These are phyloP conservation scores for Rhizopogon salebrosus DNA, from an alignment of 768 basidiomycete genomes.

Conservation along the genomic window DNA sequence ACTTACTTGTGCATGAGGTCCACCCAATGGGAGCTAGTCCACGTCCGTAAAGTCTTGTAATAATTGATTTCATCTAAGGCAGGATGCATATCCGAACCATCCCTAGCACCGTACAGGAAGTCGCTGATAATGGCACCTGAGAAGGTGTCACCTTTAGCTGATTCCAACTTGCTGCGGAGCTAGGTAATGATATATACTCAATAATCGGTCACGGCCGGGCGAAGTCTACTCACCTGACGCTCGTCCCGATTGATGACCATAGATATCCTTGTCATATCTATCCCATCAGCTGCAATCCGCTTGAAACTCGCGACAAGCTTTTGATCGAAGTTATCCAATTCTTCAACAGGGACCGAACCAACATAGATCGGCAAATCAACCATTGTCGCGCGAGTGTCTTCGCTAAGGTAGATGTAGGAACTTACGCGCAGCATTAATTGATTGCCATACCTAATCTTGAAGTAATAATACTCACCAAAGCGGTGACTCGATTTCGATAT, in stretches of 20 bases:
- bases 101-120: conserved; percentile 78
- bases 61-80: conserved; percentile 77
- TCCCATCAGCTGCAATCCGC: conserved; percentile 64
- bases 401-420: conserved; percentile 81
- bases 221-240: conserved; percentile 54
- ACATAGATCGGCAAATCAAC: conserved; percentile 74
- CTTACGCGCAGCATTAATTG: conserved; percentile 30
- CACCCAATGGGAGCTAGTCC: conserved; percentile 76
- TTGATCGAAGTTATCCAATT: conserved; percentile 66
- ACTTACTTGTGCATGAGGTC: conserved; percentile 67
- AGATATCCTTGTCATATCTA: conserved; percentile 88
- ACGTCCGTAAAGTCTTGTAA: conserved; percentile 60
- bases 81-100: conserved; percentile 71
- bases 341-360: conserved; percentile 77
- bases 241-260: conserved; percentile 86
- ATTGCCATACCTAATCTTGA: not conserved
- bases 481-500: conserved; percentile 86
- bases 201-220: not conserved
- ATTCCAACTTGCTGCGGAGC: conserved; percentile 82
- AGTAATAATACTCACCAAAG: conserved; percentile 54
- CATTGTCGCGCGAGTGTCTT: conserved; percentile 67
- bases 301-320: conserved; percentile 65
- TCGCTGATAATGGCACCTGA: conserved; percentile 72
- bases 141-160: conserved; percentile 77
- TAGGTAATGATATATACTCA: conserved; percentile 23